Evolutionary conservation across 2,329 filamentous ascomycete species (phyloP), one percentile per base, ranked within the genome.

Genomic region (Botryosphaeria dothidea): DNA sequence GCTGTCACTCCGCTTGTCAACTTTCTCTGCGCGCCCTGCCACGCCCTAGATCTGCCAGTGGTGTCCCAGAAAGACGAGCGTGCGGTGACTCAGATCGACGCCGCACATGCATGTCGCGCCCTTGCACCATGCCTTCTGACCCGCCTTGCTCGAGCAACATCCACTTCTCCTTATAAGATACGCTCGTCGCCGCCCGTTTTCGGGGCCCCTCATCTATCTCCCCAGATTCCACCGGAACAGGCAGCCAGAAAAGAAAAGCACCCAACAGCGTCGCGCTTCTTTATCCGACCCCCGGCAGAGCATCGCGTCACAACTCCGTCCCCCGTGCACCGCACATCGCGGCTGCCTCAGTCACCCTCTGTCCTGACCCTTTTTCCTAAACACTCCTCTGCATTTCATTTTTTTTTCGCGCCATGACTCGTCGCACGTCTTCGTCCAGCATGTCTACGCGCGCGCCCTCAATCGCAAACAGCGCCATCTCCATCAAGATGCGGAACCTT

Each of bases 401-500:
- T 21, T 13, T 8, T n/a, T 15, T n/a, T n/a, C n/a, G n/a, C 36
- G n/a, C n/a, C 8, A 46, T 45, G 25, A 5, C 36, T 19, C 36
- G 23, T 38, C 49, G 29, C 19, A 34, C 31, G 7, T 29, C 36
- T 7, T 23, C 61, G 23, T 38, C 19, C 62, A n/a, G 5, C 62
- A 64, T 57, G 41, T 49, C 51, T 25, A 45, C 61, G 25, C 17
- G 23, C 36, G 21, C 41, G 3, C 43, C 38, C 6, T 57, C 51
- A 4, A 21, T 56, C 21, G 17, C 62, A n/a, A 58, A 57, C 43
- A 45, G 36, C 41, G 34, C 63, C 23, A 41, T 65, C 36, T 48
- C 63, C 17, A 71, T 70, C 69, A 76, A 74, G 65, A 70, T 78
- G 41, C 71, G 74, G 38, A 75, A 72, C 62, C 68, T 78, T 1